Base-by-base conservation (phyloP, 1,284 basidiomycete genomes). In the Caloboletus firmus region DNA sequence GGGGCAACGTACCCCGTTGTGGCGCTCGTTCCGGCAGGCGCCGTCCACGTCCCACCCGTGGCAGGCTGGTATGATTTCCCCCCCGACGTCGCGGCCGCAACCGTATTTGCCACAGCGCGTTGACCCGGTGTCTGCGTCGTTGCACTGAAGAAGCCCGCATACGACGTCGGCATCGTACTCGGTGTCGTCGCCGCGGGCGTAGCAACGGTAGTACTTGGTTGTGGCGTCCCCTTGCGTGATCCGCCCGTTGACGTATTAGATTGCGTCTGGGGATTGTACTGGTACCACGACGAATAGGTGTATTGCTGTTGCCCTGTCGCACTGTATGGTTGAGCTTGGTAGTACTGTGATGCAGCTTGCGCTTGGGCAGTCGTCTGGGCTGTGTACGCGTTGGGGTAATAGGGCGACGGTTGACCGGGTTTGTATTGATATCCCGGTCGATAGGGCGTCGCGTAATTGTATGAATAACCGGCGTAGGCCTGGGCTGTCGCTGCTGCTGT, bases 181-280 rank as follows among this genome's bases (percentile, higher is more conserved):
- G 66, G 66, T 45, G 61, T 63, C 28, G 72, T 59, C 10, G 68
- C 56, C 12, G 58, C 51, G 4, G 65, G 53, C 8, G 67, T 52
- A 12, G 62, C 63, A 18, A 70, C 62, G 26, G 68, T 53, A 12
- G 59, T 57, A 24, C 58, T 66, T 6, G 79, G 75, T 52, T 80
- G 79, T 3, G 81, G 81, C 10, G 83, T 83, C 11, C 73, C 79
- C 36, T 74, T 72, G 42, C 79, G 79, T 4, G 80, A 77, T 35
- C 69, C 59, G 1, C 63, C 56, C 9, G 64, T 58, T 20, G 70
- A 55, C 24, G 67, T 46, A 36, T 4, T 58, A 15, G 62, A 2
- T 35, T 70, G 72, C 13, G 63, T 51, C 54, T 65, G 72, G 20
- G 71, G 62, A 28, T 50, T 68, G 35, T 70, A 68, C 24, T 63